phyloP scores from a whole-genome alignment of 306 rosid genomes.

The Gleditsia sinensis region DNA sequence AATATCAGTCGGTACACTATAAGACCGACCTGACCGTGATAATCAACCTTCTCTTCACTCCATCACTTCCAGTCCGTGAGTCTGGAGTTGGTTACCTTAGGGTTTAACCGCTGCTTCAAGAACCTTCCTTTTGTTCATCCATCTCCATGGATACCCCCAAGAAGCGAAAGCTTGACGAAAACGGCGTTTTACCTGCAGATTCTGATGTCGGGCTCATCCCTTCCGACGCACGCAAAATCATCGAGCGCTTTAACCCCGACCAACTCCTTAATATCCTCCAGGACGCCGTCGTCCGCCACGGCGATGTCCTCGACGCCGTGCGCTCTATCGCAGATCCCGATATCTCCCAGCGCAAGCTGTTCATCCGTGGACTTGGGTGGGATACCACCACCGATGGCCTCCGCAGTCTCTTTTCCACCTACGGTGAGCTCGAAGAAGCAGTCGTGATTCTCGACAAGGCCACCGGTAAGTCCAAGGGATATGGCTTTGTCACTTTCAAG shows the following conservation, averaged over 20 bases:
- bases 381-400: constrained; percentile 93
- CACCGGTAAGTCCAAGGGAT: constrained; percentile 86
- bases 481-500: constrained; percentile 84
- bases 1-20: neutral
- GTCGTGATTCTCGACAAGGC: constrained; percentile 82
- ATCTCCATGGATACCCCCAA: constrained; percentile 65
- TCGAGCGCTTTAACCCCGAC: constrained; percentile 74
- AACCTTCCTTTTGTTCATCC: neutral
- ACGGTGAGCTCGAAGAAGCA: constrained; percentile 92
- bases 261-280: constrained; percentile 79
- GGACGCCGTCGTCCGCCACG: constrained; percentile 69
- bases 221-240: constrained; percentile 73
- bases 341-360: constrained; percentile 85
- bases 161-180: constrained; percentile 90
- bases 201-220: constrained; percentile 49
- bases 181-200: constrained; percentile 52
- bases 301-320: constrained; percentile 76
- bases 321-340: constrained; percentile 75
- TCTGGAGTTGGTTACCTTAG: constrained; percentile 45
- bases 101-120: constrained; percentile 36
- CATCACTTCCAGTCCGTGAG: neutral
- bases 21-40: neutral
- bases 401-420: constrained; percentile 83
- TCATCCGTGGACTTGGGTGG: constrained; percentile 95
- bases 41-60: neutral